These are phyloP conservation scores for Radiomyces spectabilis DNA, from an alignment of 192 early-diverging fungal genomes.

Conservation along the genomic window DNA sequence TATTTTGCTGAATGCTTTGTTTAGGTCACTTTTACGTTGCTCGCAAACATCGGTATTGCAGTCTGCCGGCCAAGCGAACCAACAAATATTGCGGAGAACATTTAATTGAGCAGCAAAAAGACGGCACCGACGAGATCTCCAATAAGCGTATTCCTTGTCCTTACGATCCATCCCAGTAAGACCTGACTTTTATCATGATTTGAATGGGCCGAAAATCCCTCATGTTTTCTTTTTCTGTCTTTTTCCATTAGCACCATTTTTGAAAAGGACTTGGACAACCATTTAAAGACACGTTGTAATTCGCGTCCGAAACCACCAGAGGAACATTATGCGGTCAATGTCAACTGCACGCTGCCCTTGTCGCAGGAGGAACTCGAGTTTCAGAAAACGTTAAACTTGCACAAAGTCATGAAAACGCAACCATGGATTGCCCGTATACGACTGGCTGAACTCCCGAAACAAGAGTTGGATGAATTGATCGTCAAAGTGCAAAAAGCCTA, in stretches of 20 bases:
- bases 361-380: slow-evolving; percentile 21
- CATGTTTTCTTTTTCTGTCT: background rate
- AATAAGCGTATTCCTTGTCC: slow-evolving; percentile 58
- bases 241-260: slow-evolving; percentile 38
- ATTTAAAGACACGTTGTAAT: slow-evolving; percentile 58
- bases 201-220: background rate
- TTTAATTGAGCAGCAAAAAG: slow-evolving; percentile 28
- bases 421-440: slow-evolving; percentile 28
- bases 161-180: slow-evolving; percentile 64
- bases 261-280: slow-evolving; percentile 44
- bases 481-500: slow-evolving; percentile 11
- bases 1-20: background rate
- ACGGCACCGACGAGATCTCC: background rate
- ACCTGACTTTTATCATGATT: background rate
- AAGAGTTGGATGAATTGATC: slow-evolving; percentile 19
- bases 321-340: slow-evolving; percentile 25
- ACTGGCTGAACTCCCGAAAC: slow-evolving; percentile 8
- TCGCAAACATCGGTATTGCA: slow-evolving; percentile 58
- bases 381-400: slow-evolving; percentile 11
- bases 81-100: slow-evolving; percentile 70
- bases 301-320: slow-evolving; percentile 42
- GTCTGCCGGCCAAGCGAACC: slow-evolving; percentile 40
- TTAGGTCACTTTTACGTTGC: slow-evolving; percentile 46
- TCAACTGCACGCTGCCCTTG: slow-evolving; percentile 32
- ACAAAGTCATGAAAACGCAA: slow-evolving; percentile 20